Conservation (phyloP, 495 filamentous ascomycete genomes). For the Coniosporium apollinis region DNA sequence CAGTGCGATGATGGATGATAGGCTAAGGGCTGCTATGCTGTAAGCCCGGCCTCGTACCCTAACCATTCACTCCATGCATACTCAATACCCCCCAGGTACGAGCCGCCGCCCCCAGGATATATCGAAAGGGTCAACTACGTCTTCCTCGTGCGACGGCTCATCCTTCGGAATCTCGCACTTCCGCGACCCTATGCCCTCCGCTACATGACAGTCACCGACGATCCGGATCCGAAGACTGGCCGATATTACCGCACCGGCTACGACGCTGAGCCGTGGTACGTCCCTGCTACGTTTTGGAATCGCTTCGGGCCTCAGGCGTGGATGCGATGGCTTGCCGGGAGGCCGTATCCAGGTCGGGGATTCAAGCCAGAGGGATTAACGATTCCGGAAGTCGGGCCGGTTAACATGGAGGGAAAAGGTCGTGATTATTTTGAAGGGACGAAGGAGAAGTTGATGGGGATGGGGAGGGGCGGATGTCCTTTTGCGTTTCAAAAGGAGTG, state of each 20-base stretch:
- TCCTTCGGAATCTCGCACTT: constrained; percentile 37
- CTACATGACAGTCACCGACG: constrained; percentile 23
- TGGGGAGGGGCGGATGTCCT: constrained; percentile 35
- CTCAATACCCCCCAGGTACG: constrained; percentile 23
- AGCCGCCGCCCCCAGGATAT: constrained; percentile 25
- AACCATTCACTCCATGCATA: constrained; percentile 3
- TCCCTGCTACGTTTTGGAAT: constrained; percentile 42
- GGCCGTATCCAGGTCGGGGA: constrained; percentile 35
- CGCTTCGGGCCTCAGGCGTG: constrained; percentile 41
- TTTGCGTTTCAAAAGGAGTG: constrained; percentile 20
- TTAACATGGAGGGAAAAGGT: constrained; percentile 31
- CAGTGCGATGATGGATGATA: constrained; percentile 44
- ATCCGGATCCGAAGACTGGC: constrained; percentile 29
- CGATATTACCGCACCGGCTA: constrained; percentile 33
- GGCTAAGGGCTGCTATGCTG: constrained; percentile 47
- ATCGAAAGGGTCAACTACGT: constrained; percentile 25
- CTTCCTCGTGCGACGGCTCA: constrained; percentile 31
- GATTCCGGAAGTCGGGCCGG: constrained; percentile 41
- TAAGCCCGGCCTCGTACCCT: no score
- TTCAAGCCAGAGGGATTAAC: constrained; percentile 43
- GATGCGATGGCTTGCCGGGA: constrained; percentile 35
- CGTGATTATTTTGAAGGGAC: constrained; percentile 27
- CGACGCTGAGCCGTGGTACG: constrained; percentile 21
- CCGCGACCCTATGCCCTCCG: constrained; percentile 35
- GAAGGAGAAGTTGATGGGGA: constrained; percentile 21